These are phyloP conservation scores for Mycena sp. DNA, from an alignment of 1,284 basidiomycete genomes.

Conservation along the genomic window DNA sequence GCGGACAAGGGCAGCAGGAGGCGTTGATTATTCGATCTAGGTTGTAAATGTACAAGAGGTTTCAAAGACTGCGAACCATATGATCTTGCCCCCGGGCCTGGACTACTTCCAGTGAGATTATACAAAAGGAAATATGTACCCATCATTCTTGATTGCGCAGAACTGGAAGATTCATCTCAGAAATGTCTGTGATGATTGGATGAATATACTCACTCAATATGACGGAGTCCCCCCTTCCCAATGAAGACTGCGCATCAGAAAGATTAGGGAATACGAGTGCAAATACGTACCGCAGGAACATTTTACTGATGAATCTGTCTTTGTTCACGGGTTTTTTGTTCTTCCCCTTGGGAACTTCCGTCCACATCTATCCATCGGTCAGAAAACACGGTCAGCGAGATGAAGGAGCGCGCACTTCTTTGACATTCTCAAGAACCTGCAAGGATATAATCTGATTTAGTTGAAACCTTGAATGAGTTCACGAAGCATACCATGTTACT, in stretches of 20 bases:
- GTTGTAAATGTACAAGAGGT: conserved; percentile 14
- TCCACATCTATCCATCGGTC: conserved; percentile 88
- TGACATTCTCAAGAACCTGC: conserved; percentile 95
- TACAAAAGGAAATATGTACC: conserved; percentile 2
- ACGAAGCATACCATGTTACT: conserved; percentile 89
- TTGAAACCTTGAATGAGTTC: neutral
- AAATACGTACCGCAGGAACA: conserved; percentile 79
- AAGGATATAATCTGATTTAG: conserved; percentile 17
- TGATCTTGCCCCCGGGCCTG: conserved; percentile 1
- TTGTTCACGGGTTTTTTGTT: conserved; percentile 99
- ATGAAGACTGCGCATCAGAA: conserved; percentile 27
- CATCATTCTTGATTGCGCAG: conserved; percentile 85
- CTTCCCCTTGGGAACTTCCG: conserved; percentile 97
- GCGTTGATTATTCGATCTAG: conserved; percentile 29
- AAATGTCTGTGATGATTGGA: conserved; percentile 18
- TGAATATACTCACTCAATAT: conserved; percentile 79
- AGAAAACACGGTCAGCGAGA: neutral
- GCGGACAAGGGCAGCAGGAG: conserved; percentile 33
- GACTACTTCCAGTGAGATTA: neutral
- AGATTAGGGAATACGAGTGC: conserved; percentile 37
- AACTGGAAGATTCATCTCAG: conserved; percentile 55
- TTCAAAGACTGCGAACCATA: conserved; percentile 10
- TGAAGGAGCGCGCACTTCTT: conserved; percentile 71
- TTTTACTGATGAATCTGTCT: conserved; percentile 99
- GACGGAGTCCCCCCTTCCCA: conserved; percentile 88